A percentile compares a stretch with the other conserved stretches of the same genome.
Evolutionary conservation across 2,329 filamentous ascomycete genomes (phyloP).

Genomic region (Ceratocystis colombiana): DNA sequence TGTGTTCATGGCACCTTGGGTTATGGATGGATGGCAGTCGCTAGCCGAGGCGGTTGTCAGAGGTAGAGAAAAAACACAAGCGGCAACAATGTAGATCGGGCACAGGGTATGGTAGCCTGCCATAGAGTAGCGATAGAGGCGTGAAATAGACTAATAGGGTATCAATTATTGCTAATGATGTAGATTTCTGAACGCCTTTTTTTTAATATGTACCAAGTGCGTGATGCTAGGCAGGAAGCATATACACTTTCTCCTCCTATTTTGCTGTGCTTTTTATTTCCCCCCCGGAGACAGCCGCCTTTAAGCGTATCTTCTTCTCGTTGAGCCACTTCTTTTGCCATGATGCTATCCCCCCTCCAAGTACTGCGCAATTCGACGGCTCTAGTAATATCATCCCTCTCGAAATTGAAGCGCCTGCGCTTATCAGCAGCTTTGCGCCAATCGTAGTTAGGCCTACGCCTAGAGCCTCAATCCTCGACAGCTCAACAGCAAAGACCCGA

Average conservation of each 20-base stretch:
- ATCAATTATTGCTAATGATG: not conserved
- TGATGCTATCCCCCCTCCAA: slow-evolving; percentile 80
- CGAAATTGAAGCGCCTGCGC: slow-evolving; percentile 53
- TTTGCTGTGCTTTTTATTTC: not conserved
- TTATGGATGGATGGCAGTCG: slow-evolving; percentile 51
- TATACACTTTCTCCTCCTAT: not conserved
- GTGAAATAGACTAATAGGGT: slow-evolving; percentile 1
- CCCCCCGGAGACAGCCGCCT: slow-evolving; percentile 42
- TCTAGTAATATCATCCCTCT: slow-evolving; percentile 72
- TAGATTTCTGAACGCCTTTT: not conserved
- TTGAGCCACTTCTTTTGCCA: slow-evolving; percentile 71
- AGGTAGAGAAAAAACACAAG: not conserved
- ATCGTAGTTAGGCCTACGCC: slow-evolving; percentile 57
- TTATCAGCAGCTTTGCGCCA: slow-evolving; percentile 71
- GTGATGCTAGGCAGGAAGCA: not conserved
- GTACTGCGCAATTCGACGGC: slow-evolving; percentile 52
- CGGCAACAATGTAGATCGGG: not conserved
- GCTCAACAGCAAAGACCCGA: slow-evolving; percentile 62
- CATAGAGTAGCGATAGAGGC: not conserved
- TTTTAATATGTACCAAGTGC: not conserved
- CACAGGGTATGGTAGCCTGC: not conserved
- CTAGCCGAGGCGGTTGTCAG: slow-evolving; percentile 36
- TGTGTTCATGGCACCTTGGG: slow-evolving; percentile 76
- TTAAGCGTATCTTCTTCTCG: slow-evolving; percentile 58
- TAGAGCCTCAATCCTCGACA: slow-evolving; percentile 55